Base-by-base conservation (phyloP, 176 grass and related monocot genomes). In the Guadua angustifolia region DNA sequence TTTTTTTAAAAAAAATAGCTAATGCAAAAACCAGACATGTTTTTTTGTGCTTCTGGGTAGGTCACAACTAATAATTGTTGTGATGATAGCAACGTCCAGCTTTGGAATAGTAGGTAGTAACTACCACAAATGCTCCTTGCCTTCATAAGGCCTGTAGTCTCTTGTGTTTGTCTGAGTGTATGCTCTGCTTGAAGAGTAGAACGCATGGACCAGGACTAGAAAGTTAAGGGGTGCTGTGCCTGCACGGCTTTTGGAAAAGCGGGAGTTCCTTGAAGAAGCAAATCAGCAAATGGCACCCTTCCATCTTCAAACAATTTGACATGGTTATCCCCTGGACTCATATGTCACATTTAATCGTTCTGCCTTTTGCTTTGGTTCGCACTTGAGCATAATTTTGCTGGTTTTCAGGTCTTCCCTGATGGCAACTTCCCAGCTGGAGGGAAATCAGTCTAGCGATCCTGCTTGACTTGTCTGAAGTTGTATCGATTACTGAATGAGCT, bases 261-360 rank as follows among this genome's bases (percentile, higher is more conserved):
- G 29, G 29, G 29, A 29, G 29, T 29, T 29, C 29, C 29, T 29
- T 29, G 29, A 29, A 29, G 29, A 29, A 98, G 72, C 96, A 98
- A 59, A 95, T 98, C 69, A 95, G 91, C 89, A 95, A 94, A 81
- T 98, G 96, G 91, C 89, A 98, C 73, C 73, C 93, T 71, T 92
- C 87, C 71, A 95, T 95, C 88, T 29, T 29, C 29, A 0, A 29
- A 29, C 29, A 29, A 29, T 29, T 29, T 29, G 29, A 29, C 29
- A 29, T 29, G 29, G 29, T 29, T 29, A 29, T 29, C 29, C 29
- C 29, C 29, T 29, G 29, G 29, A 29, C 29, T 29, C 0, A 29
- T 29, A 29, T 29, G 1, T 29, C 29, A 29, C 29, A 1, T 29
- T 29, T 29, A 29, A 29, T 29, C 1, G 29, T 29, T 29, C 29